Evolutionary conservation across 805 yeast genomes (phyloP).

Genomic region (Ogataea chonburiensis): DNA sequence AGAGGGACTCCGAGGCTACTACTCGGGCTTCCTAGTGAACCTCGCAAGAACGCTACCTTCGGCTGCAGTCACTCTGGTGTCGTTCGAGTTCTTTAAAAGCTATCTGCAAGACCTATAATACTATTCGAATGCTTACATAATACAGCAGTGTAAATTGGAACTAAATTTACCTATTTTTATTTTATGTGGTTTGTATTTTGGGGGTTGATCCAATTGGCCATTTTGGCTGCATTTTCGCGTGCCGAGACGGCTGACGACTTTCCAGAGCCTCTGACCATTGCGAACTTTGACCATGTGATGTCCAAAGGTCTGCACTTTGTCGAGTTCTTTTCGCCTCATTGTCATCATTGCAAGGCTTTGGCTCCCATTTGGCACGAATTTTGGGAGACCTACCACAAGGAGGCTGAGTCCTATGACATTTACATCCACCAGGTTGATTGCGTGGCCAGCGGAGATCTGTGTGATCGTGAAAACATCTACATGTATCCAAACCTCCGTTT

Average conservation of each 20-base stretch:
- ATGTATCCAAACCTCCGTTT: conserved; percentile 73
- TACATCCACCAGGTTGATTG: conserved; percentile 81
- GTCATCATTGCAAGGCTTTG: conserved; percentile 73
- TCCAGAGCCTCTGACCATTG: conserved; percentile 52
- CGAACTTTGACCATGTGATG: conserved; percentile 50
- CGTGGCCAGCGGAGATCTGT: conserved; percentile 81
- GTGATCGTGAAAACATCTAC: conserved; percentile 59
- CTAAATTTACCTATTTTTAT: conserved; percentile 1
- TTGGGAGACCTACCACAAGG: conserved; percentile 47
- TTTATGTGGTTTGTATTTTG: conserved; percentile 5
- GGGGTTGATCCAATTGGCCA: conserved; percentile 2
- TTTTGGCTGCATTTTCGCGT: not conserved
- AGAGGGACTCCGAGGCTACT: conserved; percentile 82
- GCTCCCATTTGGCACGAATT: conserved; percentile 84
- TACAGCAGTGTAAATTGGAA: not conserved
- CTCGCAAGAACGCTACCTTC: conserved; percentile 91
- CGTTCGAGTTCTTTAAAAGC: conserved; percentile 77
- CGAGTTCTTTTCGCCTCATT: conserved; percentile 89
- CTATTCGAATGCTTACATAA: conserved; percentile 4
- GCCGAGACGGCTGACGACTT: conserved; percentile 21
- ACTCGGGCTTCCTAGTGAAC: conserved; percentile 86
- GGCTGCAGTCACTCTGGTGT: conserved; percentile 89
- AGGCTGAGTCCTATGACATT: conserved; percentile 47
- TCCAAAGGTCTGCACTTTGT: conserved; percentile 64
- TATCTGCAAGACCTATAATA: conserved; percentile 37